These are phyloP conservation scores for Suillus placidus DNA, from an alignment of 768 basidiomycete species.

Conservation along the genomic window DNA sequence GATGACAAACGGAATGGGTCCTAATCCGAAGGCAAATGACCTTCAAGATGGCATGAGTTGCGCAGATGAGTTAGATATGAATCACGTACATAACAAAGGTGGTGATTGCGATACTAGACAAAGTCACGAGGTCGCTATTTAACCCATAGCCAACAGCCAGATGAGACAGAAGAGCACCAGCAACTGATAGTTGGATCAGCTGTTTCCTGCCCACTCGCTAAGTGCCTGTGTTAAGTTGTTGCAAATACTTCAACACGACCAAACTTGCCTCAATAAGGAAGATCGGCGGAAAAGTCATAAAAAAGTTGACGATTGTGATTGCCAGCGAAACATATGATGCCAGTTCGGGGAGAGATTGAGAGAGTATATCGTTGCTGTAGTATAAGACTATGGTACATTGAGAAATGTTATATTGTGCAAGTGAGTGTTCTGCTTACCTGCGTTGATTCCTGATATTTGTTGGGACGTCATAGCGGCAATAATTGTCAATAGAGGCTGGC, in stretches of 20 bases:
- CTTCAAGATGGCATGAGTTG: constrained; percentile 37
- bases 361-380: constrained; percentile 88
- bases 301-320: constrained; percentile 81
- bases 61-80: background rate
- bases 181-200: constrained; percentile 66
- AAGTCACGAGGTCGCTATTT: constrained; percentile 54
- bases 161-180: constrained; percentile 68
- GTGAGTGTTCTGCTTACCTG: constrained; percentile 43
- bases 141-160: constrained; percentile 71
- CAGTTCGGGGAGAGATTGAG: constrained; percentile 73
- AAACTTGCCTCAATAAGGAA: constrained; percentile 74
- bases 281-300: constrained; percentile 79
- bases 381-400: constrained; percentile 64
- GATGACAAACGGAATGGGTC: constrained; percentile 92
- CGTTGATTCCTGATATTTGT: constrained; percentile 83
- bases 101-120: constrained; percentile 76
- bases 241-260: constrained; percentile 12
- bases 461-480: constrained; percentile 76
- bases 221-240: constrained; percentile 9
- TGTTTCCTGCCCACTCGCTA: constrained; percentile 75
- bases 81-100: constrained; percentile 73
- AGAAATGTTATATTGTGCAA: background rate
- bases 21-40: constrained; percentile 88
- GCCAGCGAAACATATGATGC: constrained; percentile 84
- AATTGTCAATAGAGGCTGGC: constrained; percentile 64